These are phyloP conservation scores for Trichophyton rubrum DNA, from an alignment of 2,329 filamentous ascomycete genomes.

Conservation along the genomic window DNA sequence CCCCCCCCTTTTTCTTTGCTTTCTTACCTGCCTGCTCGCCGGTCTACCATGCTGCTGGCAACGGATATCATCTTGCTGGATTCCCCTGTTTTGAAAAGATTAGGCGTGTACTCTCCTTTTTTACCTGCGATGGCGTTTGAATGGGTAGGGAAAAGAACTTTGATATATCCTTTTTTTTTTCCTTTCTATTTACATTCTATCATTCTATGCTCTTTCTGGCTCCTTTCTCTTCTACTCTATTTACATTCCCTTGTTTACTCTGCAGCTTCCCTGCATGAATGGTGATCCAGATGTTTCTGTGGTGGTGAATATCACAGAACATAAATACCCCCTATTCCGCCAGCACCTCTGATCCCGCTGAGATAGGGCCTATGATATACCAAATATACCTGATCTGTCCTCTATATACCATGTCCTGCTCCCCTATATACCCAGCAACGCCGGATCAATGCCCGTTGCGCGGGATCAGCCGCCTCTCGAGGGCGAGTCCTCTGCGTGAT, in stretches of 20 bases:
- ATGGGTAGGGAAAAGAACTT: background rate
- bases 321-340: background rate
- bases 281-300: background rate
- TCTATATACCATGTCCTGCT: background rate
- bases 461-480: background rate
- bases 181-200: too few species aligned
- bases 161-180: background rate
- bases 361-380: background rate
- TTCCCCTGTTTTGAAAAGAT: background rate
- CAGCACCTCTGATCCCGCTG: too few species aligned
- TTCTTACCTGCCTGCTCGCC: too few species aligned
- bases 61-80: background rate
- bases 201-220: background rate
- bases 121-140: background rate
- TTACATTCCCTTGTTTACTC: background rate
- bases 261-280: background rate
- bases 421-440: background rate
- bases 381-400: background rate
- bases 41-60: background rate
- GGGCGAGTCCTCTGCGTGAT: background rate
- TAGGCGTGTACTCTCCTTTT: background rate
- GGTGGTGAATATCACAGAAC: background rate
- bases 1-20: background rate
- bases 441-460: background rate
- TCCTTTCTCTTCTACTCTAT: background rate